Conservation (phyloP, 306 rosid genomes). For the Cucurbita pepo region DNA sequence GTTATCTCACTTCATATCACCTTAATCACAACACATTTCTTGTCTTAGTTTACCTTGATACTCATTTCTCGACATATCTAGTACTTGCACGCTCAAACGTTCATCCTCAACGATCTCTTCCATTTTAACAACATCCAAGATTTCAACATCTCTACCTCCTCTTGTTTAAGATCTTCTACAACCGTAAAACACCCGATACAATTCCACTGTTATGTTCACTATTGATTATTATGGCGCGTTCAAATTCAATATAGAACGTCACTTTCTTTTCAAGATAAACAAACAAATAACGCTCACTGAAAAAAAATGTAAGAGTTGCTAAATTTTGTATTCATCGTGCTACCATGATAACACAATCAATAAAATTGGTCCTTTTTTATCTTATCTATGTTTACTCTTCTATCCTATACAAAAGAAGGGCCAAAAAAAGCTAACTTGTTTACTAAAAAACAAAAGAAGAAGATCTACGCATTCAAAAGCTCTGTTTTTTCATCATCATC, state of each 20-base stretch:
- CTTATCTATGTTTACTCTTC: neutral
- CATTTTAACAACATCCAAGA: no score
- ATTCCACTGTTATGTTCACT: no score
- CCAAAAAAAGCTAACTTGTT: neutral
- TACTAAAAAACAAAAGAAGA: neutral
- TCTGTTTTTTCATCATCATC: neutral
- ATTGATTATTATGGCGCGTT: no score
- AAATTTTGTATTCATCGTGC: neutral
- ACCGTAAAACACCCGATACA: no score
- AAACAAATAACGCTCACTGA: neutral
- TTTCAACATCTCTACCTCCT: no score
- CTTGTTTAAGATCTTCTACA: no score
- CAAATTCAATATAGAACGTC: no score
- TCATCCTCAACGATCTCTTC: no score
- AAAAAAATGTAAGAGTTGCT: neutral
- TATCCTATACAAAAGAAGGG: neutral
- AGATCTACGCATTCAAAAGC: neutral
- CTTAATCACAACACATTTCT: neutral
- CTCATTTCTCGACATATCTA: no score
- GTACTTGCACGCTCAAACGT: no score
- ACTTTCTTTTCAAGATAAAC: neutral
- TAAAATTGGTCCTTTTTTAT: neutral
- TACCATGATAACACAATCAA: neutral
- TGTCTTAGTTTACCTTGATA: no score
- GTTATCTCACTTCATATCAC: neutral